Evolutionary conservation across 1,284 basidiomycete species (phyloP), one percentile per base, ranked within the genome.

Genomic region (Papiliotrema flavescens): DNA sequence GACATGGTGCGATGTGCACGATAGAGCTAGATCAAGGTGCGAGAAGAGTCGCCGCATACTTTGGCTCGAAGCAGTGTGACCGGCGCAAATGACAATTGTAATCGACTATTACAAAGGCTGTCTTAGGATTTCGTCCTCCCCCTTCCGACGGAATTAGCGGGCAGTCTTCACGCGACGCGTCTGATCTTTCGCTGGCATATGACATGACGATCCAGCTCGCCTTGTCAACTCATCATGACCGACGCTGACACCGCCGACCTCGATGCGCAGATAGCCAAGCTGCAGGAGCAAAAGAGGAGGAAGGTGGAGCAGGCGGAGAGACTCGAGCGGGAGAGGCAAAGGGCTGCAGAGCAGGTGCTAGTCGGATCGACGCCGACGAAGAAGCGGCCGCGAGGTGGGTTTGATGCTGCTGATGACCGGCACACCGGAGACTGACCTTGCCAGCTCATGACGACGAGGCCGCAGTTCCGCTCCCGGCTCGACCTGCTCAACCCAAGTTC

Each of bases 211-310:
- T 15, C 46, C 13, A 34, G 8, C 23, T 19, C 35, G 13, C 11
- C n/a, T 26, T 14, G 11, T n/a, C n/a, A n/a, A n/a, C n/a, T n/a
- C 20, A 14, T 5, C 3, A 43, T 43, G 20, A 63, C 64, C 61
- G 61, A 60, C 15, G 48, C 46, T 14, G 64, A 67, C 42, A 62
- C 59, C 8, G 36, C 63, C 3, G 66, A 67, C 28, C 26, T 74
- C 32, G 69, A 70, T 43, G 68, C 66, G 15, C 59, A 71, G 60
- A 70, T 73, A 14, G 70, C 68, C 1, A 60, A 53, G n/a, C 56
- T 74, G 2, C 51, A 67, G 46, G 66, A 57, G 6, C 49, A 51
- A 42, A 64, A 60, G 24, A 55, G 51, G 7, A 41, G 51, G 15
- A 64, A 55, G 24, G 14, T 63, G 1, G 65, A 58, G 1, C 58